Evolutionary conservation across 352 stramenopile genomes (phyloP).

Genomic region (Globisporangium cystogenes): DNA sequence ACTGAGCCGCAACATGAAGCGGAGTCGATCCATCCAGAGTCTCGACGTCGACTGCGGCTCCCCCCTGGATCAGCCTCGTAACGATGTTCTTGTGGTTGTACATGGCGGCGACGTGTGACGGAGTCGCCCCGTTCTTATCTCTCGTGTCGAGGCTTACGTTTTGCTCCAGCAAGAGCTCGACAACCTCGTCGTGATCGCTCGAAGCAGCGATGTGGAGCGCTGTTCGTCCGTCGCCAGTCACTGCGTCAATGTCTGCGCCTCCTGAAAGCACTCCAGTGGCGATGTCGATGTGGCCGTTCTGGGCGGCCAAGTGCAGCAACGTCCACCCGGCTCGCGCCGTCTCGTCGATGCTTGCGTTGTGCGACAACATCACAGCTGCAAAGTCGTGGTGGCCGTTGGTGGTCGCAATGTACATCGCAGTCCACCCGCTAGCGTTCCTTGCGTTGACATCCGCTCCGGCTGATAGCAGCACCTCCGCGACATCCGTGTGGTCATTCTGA

Average conservation of each 20-base stretch:
- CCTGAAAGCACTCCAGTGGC: neutral
- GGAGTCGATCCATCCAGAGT: too few relatives aligned
- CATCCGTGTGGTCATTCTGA: conserved; percentile 31
- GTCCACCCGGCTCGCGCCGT: neutral
- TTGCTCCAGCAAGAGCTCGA: too few relatives aligned
- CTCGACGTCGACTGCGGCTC: too few relatives aligned
- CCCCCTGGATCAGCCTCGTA: too few relatives aligned
- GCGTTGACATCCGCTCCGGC: conserved; percentile 26
- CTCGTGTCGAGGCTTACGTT: neutral
- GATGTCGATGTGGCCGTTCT: too few relatives aligned
- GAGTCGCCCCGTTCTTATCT: too few relatives aligned
- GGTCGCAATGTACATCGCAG: conserved; percentile 18
- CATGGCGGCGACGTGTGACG: too few relatives aligned
- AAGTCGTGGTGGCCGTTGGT: neutral
- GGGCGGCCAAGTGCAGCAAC: neutral
- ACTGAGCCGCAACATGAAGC: neutral
- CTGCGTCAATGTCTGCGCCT: neutral
- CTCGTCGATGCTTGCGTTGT: neutral
- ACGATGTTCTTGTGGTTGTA: too few relatives aligned
- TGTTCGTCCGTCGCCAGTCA: neutral
- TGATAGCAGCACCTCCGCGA: conserved; percentile 30
- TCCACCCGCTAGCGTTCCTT: neutral
- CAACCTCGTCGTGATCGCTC: too few relatives aligned
- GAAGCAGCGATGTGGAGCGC: neutral
- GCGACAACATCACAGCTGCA: neutral